Evolutionary conservation across 2,329 filamentous ascomycete genomes (phyloP).

Genomic region (Ascochyta rabiei): DNA sequence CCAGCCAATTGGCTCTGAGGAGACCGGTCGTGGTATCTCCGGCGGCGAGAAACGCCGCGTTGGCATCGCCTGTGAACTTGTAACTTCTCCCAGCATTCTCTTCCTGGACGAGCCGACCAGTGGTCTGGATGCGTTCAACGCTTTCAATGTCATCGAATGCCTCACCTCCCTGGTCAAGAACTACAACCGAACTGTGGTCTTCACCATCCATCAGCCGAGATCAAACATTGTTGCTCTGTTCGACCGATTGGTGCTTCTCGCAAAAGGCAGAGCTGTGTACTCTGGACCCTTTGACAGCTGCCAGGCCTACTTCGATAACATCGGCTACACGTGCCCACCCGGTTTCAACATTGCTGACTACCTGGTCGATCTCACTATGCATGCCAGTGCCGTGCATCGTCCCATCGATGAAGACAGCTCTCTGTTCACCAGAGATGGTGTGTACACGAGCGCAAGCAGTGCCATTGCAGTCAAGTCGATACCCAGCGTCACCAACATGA

Average conservation of each 20-base stretch:
- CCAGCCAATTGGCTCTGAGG: conserved; percentile 94
- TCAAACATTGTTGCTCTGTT: conserved; percentile 99
- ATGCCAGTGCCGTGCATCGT: conserved; percentile 69
- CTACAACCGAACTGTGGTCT: conserved; percentile 95
- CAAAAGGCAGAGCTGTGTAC: conserved; percentile 88
- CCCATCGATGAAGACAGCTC: conserved; percentile 63
- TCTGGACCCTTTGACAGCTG: conserved; percentile 89
- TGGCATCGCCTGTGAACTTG: conserved; percentile 95
- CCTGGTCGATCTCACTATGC: conserved; percentile 96
- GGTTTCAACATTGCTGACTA: conserved; percentile 99
- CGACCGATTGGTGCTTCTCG: conserved; percentile 88
- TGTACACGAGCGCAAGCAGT: conserved; percentile 81
- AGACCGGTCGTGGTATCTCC: conserved; percentile 93
- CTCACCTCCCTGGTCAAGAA: conserved; percentile 92
- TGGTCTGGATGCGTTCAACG: conserved; percentile 94
- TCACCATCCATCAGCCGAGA: conserved; percentile 96
- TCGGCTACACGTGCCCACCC: conserved; percentile 90
- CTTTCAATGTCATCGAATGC: conserved; percentile 97
- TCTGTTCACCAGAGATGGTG: conserved; percentile 65
- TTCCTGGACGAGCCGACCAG: conserved; percentile 98
- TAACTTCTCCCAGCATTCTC: conserved; percentile 95
- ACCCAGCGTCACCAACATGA: conserved; percentile 79
- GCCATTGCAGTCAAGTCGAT: conserved; percentile 89
- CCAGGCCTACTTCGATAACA: conserved; percentile 88
- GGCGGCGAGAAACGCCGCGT: conserved; percentile 96